A percentile compares a stretch with the other conserved stretches of the same genome.
Evolutionary conservation across 805 yeast genomes (phyloP).

Genomic region (Helenozyma rhizophorensis): DNA sequence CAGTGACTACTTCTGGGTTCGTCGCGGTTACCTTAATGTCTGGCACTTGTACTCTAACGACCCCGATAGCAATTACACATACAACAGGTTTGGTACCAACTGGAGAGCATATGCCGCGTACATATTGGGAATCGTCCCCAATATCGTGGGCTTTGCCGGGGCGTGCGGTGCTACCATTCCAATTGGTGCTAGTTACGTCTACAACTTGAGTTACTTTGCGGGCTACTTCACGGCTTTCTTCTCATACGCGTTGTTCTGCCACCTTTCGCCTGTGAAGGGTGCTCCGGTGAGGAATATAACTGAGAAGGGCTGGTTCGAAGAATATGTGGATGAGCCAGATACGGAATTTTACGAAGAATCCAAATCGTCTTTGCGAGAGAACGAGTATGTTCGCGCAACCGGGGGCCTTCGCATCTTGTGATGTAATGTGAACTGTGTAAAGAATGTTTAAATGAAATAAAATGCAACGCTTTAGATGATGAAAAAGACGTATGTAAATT

Average conservation of each 20-base stretch:
- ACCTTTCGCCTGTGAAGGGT: slow-evolving; percentile 1
- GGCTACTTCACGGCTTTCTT: slow-evolving; percentile 1
- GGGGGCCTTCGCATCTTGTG: background rate
- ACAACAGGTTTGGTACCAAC: slow-evolving; percentile 36
- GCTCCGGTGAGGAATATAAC: background rate
- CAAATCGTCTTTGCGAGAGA: background rate
- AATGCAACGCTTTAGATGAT: too few species aligned
- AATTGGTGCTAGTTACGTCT: background rate
- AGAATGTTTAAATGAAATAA: too few species aligned
- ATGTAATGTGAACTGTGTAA: background rate
- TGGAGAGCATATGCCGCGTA: slow-evolving; percentile 27
- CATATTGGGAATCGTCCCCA: slow-evolving; percentile 1
- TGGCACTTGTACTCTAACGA: slow-evolving; percentile 35
- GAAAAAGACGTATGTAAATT: too few species aligned
- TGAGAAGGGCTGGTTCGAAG: slow-evolving; percentile 1
- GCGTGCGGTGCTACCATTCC: slow-evolving; percentile 1
- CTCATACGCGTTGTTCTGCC: slow-evolving; percentile 1
- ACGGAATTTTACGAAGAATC: background rate
- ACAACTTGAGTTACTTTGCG: slow-evolving; percentile 2
- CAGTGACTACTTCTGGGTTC: slow-evolving; percentile 24
- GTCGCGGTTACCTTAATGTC: slow-evolving; percentile 36
- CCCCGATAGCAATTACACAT: slow-evolving; percentile 37
- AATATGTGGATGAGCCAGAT: background rate
- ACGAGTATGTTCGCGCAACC: slow-evolving; percentile 1
- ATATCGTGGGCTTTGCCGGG: slow-evolving; percentile 1